A percentile compares a stretch with the other conserved stretches of the same genome.
Conservation (phyloP, 371 early-diverging fungal genomes). For the Mortierella sp. region DNA sequence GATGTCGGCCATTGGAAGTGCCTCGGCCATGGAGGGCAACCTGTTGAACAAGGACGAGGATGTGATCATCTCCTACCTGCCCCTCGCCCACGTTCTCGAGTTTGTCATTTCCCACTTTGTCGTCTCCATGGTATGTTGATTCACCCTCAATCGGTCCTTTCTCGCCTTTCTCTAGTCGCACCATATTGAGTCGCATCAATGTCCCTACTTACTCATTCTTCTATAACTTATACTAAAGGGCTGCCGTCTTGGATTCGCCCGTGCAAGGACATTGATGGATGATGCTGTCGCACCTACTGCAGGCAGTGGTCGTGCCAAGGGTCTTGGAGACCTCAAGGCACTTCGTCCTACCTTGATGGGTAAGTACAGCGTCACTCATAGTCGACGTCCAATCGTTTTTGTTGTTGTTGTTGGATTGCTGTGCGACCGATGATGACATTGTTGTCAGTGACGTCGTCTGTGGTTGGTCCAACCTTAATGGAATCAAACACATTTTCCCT, state of each 20-base stretch:
- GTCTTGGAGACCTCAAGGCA: slow-evolving; percentile 91
- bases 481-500: neutral
- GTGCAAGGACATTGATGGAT: slow-evolving; percentile 83
- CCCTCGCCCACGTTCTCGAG: slow-evolving; percentile 92
- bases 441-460: slow-evolving; percentile 3
- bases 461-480: neutral
- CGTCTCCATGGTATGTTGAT: slow-evolving; percentile 41
- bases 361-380: slow-evolving; percentile 6
- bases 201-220: neutral
- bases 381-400: neutral
- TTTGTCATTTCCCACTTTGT: slow-evolving; percentile 62
- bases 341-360: slow-evolving; percentile 90
- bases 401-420: neutral
- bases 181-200: neutral
- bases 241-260: slow-evolving; percentile 84
- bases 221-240: slow-evolving; percentile 21
- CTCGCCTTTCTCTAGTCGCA: neutral
- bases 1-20: slow-evolving; percentile 73
- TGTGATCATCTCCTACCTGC: slow-evolving; percentile 87
- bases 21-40: slow-evolving; percentile 61
- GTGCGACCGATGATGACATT: slow-evolving; percentile 12
- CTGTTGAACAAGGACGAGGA: slow-evolving; percentile 61
- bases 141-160: neutral
- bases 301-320: slow-evolving; percentile 72
- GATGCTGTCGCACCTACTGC: slow-evolving; percentile 75